These are phyloP conservation scores for Conoideocrella luteorostrata DNA, from an alignment of 2,329 filamentous ascomycete genomes.

Conservation along the genomic window DNA sequence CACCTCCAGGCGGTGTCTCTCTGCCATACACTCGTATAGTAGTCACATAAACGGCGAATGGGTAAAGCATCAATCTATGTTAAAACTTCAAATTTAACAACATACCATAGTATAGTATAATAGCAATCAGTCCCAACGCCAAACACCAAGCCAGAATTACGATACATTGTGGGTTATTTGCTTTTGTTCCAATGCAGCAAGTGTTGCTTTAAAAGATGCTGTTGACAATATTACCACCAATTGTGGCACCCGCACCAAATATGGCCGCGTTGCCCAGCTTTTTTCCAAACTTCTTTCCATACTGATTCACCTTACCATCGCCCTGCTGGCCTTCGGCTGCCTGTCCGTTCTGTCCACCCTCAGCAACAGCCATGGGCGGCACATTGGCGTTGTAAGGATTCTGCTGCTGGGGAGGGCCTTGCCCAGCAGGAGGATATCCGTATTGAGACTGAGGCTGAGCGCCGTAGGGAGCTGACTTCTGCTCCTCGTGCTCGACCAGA, in stretches of 20 bases:
- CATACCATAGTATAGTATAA: too few species aligned
- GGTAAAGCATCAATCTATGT: too few species aligned
- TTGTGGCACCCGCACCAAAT: constrained; percentile 86
- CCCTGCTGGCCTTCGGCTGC: constrained; percentile 29
- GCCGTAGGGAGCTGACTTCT: constrained; percentile 29
- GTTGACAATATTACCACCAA: constrained; percentile 86
- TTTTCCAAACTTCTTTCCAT: constrained; percentile 93
- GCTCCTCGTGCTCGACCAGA: constrained; percentile 58
- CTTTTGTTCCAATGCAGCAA: too few species aligned
- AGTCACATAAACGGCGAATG: too few species aligned
- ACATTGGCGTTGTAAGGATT: constrained; percentile 64
- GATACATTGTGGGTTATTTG: too few species aligned
- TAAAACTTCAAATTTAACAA: too few species aligned
- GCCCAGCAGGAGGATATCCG: constrained; percentile 19
- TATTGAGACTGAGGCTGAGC: constrained; percentile 29
- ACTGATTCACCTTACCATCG: constrained; percentile 60
- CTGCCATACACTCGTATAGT: too few species aligned
- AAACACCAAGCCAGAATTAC: neutral
- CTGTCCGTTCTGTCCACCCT: constrained; percentile 37
- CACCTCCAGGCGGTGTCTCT: too few species aligned
- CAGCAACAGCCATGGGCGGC: constrained; percentile 67
- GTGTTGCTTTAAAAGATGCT: constrained; percentile 85
- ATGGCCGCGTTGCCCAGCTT: constrained; percentile 77
- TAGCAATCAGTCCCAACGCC: neutral
- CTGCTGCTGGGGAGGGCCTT: constrained; percentile 40